Evolutionary conservation across 768 basidiomycete genomes (phyloP), one percentile per base, ranked within the genome.

Genomic region (Sistotremastrum niveocremeum): DNA sequence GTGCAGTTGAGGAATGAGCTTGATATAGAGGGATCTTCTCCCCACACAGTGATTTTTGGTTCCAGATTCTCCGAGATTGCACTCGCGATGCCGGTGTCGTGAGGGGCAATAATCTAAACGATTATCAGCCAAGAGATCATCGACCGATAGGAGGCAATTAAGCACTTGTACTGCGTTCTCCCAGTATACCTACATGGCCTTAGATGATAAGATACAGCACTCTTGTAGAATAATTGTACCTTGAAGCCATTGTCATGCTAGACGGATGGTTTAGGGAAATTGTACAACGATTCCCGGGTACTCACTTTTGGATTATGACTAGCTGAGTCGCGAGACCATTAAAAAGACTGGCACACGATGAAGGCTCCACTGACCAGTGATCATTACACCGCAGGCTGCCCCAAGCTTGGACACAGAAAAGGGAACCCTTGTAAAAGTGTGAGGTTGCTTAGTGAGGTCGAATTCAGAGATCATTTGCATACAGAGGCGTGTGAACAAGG

Each of bases 231-330:
- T 35, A 10, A 37, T 37, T 55, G 48, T 41, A 78, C 86, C 64
- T 91, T 93, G 64, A 83, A 90, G 2, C 88, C 88, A 57, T 93
- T 93, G 56, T 91, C 88, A 57, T 83, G 62, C 83, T 87, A 42
- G 9, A 40, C 37, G 10, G 43, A 10, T 41, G n/a, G 6, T 3
- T 34, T 35, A 9, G 45, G 6, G 40, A 36, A 49, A 30, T 28
- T 36, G 38, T 30, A 39, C 4, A 30, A 30, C 12, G 6, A 39
- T 49, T 44, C 37, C 5, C 50, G 36, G 37, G 34, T 41, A 30
- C n/a, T 3, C 36, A 53, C 84, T 75, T 87, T 89, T 0, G 88
- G 89, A 57, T 93, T 93, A 56, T 93, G 89, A 50, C 81, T 84
- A 3, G 87, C 86, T 81, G 47, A 43, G 47, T 29, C 4, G 50